phyloP scores from a whole-genome alignment of 2,329 filamentous ascomycete species.

The Trichophyton verrucosum region DNA sequence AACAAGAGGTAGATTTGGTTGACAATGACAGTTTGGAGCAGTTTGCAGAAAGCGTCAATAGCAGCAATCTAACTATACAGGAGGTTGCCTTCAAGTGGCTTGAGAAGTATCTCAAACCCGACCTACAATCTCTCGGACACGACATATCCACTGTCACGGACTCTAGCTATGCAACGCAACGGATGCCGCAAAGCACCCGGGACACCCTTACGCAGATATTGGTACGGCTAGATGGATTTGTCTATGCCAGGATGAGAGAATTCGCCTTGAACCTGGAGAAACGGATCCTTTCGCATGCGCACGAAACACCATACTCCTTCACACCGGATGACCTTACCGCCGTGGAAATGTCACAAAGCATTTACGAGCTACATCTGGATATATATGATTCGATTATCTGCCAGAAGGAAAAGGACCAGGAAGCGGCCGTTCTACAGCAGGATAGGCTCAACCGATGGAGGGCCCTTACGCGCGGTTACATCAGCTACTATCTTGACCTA shows the following conservation, averaged over 20 bases:
- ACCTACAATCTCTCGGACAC: slow-evolving; percentile 16
- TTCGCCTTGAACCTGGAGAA: slow-evolving; percentile 21
- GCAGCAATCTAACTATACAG: slow-evolving; percentile 35
- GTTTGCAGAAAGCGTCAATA: slow-evolving; percentile 38
- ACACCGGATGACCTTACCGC: slow-evolving; percentile 24
- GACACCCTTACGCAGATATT: slow-evolving; percentile 42
- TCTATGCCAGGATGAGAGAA: slow-evolving; percentile 30
- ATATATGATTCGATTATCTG: slow-evolving; percentile 52
- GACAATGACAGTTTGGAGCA: slow-evolving; percentile 25
- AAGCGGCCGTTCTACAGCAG: slow-evolving; percentile 41
- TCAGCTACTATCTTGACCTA: slow-evolving; percentile 32
- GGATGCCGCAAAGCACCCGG: slow-evolving; percentile 46
- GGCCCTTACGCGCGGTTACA: slow-evolving; percentile 42
- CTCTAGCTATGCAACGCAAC: slow-evolving; percentile 42
- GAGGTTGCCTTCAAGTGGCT: slow-evolving; percentile 45
- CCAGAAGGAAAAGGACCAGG: slow-evolving; percentile 43
- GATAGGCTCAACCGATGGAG: slow-evolving; percentile 51
- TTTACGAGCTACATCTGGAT: slow-evolving; percentile 58
- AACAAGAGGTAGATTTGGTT: slow-evolving; percentile 28
- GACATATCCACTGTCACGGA: slow-evolving; percentile 7
- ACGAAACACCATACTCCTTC: slow-evolving; percentile 18
- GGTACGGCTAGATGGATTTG: slow-evolving; percentile 42
- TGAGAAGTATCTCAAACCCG: slow-evolving; percentile 37
- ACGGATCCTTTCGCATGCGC: slow-evolving; percentile 17
- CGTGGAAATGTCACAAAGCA: slow-evolving; percentile 44